Evolutionary conservation across 2,329 filamentous ascomycete species (phyloP).

Genomic region (Sclerotinia nivalis): DNA sequence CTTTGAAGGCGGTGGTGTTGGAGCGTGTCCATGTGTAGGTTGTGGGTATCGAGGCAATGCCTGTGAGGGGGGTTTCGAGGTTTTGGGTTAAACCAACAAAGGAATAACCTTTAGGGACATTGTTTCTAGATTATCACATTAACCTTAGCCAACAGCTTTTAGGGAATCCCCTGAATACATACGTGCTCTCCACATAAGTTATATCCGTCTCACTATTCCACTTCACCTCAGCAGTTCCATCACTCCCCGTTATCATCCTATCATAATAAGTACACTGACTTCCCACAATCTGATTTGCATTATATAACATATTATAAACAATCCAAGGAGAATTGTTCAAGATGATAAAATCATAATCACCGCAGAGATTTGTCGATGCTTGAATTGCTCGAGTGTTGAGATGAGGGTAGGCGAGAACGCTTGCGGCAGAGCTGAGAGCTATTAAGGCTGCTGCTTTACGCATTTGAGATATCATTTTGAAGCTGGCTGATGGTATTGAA

Average conservation of each 20-base stretch:
- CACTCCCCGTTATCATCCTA: background rate
- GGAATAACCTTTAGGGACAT: slow-evolving; percentile 2
- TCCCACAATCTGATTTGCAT: background rate
- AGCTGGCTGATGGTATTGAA: background rate
- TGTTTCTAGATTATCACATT: background rate
- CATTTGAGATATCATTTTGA: background rate
- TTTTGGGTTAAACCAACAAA: background rate
- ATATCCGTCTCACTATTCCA: slow-evolving; percentile 10
- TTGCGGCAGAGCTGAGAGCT: background rate
- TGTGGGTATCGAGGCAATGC: slow-evolving; percentile 1
- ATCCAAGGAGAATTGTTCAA: slow-evolving; percentile 9
- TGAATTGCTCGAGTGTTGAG: slow-evolving; percentile 1
- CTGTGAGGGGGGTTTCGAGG: background rate
- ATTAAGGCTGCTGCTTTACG: background rate
- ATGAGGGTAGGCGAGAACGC: slow-evolving; percentile 2
- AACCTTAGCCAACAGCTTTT: background rate
- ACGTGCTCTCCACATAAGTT: slow-evolving; percentile 6
- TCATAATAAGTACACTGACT: slow-evolving; percentile 12
- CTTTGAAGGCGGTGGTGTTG: slow-evolving; percentile 13
- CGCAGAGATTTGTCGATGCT: background rate
- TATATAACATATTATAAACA: slow-evolving; percentile 4
- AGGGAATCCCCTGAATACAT: background rate
- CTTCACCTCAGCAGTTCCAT: slow-evolving; percentile 1
- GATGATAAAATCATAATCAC: background rate
- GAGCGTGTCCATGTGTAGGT: slow-evolving; percentile 1